Evolutionary conservation across 768 basidiomycete genomes (phyloP).

Genomic region (Cyclocybe aegerita): DNA sequence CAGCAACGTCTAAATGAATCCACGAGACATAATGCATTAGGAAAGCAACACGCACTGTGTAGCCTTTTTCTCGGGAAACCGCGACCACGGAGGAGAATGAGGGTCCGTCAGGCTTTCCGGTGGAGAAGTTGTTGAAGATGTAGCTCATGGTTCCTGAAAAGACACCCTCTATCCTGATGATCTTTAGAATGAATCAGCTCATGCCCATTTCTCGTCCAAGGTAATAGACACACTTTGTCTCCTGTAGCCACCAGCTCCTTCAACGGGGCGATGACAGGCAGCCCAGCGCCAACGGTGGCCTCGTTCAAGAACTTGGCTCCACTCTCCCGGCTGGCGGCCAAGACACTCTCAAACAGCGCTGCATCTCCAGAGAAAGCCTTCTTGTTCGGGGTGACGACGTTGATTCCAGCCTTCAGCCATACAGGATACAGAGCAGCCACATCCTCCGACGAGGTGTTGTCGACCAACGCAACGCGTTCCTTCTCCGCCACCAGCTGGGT

Average conservation of each 20-base stretch:
- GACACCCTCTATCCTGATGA: conserved; percentile 94
- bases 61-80: conserved; percentile 88
- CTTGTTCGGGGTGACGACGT: conserved; percentile 96
- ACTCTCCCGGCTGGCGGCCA: conserved; percentile 53
- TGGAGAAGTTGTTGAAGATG: conserved; percentile 96
- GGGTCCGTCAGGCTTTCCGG: conserved; percentile 63
- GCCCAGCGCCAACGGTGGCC: conserved; percentile 92
- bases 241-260: conserved; percentile 92
- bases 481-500: conserved; percentile 44
- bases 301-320: conserved; percentile 80
- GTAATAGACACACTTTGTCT: conserved; percentile 62
- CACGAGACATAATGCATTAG: not conserved
- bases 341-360: conserved; percentile 66
- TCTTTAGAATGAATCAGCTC: conserved; percentile 33
- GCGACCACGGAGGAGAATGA: conserved; percentile 89
- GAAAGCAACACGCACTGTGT: conserved; percentile 63
- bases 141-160: conserved; percentile 98
- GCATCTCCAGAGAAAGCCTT: conserved; percentile 86
- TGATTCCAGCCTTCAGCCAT: conserved; percentile 76
- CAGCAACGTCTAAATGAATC: not conserved
- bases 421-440: conserved; percentile 82
- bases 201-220: not conserved
- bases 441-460: conserved; percentile 86
- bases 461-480: conserved; percentile 70
- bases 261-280: conserved; percentile 89